These are phyloP conservation scores for Raffaelea ambrosiae DNA, from an alignment of 2,329 filamentous ascomycete genomes.

Conservation along the genomic window DNA sequence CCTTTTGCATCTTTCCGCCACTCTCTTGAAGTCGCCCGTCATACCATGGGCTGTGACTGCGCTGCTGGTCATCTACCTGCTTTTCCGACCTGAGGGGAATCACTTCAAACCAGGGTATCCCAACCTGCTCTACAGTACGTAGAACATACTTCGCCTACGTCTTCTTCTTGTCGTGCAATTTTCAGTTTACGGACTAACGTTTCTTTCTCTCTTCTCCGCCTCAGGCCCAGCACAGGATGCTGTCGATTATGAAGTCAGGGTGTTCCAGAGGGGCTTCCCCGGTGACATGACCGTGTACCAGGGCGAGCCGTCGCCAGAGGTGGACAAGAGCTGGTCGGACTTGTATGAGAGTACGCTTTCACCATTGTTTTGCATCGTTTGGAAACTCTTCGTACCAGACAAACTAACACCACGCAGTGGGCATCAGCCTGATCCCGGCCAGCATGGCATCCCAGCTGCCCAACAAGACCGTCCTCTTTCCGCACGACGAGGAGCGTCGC, in stretches of 20 bases:
- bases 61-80: neutral
- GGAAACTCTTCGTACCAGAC: neutral
- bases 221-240: neutral
- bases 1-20: neutral
- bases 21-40: neutral
- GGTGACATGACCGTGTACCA: neutral
- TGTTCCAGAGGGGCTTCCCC: neutral
- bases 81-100: neutral
- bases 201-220: no score
- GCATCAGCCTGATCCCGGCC: neutral
- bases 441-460: neutral
- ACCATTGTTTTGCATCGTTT: neutral
- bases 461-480: neutral
- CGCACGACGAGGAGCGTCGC: neutral
- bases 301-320: neutral
- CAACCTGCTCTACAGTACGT: neutral
- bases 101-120: neutral
- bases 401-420: neutral
- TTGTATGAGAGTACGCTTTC: neutral
- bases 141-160: neutral
- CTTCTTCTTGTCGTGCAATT: neutral
- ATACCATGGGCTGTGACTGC: neutral
- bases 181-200: no score
- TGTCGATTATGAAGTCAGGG: neutral
- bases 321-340: neutral